phyloP scores from a whole-genome alignment of 164 flowering plant species.

The grape (Vitis vinifera) region ASM3070453v1 NC_081814.1:5902501-5903000 shows the following conservation, averaged over 20 bases:
- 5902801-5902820: too few species aligned
- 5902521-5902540: constrained; percentile 53
- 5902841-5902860: too few species aligned
- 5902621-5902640: constrained; percentile 89
- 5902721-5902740: neutral
- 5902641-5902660: constrained; percentile 69
- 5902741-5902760: neutral
- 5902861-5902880: too few species aligned
- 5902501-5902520: neutral
- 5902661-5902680: constrained; percentile 89
- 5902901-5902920: too few species aligned
- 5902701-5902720: constrained; percentile 73
- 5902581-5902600: constrained; percentile 97
- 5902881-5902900: too few species aligned
- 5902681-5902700: constrained; percentile 73
- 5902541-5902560: constrained; percentile 98
- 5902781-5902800: too few species aligned
- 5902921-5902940: too few species aligned
- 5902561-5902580: constrained; percentile 96
- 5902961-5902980: too few species aligned
- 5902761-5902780: neutral
- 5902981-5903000: neutral
- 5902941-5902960: too few species aligned
- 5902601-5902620: constrained; percentile 99
- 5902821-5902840: too few species aligned